Percentiles rank a stretch among this genome's conserved stretches.
These are phyloP conservation scores for Aspergillus pseudotamarii DNA, from an alignment of 2,329 filamentous ascomycete genomes.

Conservation along the genomic window DNA sequence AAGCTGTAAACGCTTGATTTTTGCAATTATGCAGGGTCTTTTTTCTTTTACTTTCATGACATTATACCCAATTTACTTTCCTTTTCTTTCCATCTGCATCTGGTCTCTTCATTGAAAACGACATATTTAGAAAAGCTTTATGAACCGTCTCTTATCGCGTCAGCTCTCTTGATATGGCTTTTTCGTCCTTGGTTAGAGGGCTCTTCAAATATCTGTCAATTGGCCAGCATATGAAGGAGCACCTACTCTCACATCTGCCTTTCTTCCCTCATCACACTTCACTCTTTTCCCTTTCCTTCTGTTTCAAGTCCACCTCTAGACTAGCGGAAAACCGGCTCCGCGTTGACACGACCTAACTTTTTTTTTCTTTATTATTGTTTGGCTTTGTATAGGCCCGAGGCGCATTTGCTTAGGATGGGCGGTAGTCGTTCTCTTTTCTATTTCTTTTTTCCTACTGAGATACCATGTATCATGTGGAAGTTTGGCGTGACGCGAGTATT, in stretches of 20 bases:
- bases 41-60: conserved; percentile 13
- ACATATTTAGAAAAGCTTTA: conserved; percentile 3
- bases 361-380: not conserved
- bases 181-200: not conserved
- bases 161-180: not conserved
- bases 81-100: conserved; percentile 6
- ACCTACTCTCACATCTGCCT: not conserved
- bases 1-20: conserved; percentile 32
- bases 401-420: not conserved
- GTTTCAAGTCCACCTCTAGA: conserved; percentile 3
- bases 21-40: not conserved
- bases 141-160: not conserved
- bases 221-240: not conserved
- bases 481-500: conserved; percentile 4
- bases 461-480: conserved; percentile 6
- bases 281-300: conserved; percentile 10
- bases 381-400: not conserved
- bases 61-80: conserved; percentile 15
- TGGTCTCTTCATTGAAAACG: conserved; percentile 8
- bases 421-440: not conserved
- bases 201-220: not conserved
- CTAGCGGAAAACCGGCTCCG: not conserved
- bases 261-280: conserved; percentile 2
- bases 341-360: not conserved
- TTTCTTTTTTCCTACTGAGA: conserved; percentile 3